Evolutionary conservation across 495 filamentous ascomycete species (phyloP).

Genomic region (Aspergillus campestris): DNA sequence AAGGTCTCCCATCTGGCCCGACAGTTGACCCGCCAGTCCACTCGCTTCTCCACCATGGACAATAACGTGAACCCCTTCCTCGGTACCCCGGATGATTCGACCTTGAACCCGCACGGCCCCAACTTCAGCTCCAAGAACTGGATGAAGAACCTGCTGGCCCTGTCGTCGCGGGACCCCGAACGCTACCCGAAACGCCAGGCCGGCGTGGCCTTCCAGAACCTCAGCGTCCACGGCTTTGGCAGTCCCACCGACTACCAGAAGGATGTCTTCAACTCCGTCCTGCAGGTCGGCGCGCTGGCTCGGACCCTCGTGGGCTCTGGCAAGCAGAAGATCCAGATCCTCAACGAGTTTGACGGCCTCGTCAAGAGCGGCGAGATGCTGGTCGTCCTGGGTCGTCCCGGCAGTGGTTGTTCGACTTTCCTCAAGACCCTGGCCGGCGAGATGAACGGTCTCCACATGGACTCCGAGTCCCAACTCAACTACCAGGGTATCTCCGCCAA

Average conservation of each 20-base stretch:
- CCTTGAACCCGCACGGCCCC: slow-evolving; percentile 35
- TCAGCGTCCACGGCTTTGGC: slow-evolving; percentile 72
- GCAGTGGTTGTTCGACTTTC: slow-evolving; percentile 64
- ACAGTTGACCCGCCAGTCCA: slow-evolving; percentile 41
- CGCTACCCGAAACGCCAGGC: slow-evolving; percentile 35
- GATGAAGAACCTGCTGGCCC: slow-evolving; percentile 43
- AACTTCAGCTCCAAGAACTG: slow-evolving; percentile 44
- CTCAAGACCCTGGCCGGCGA: slow-evolving; percentile 66
- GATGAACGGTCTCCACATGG: slow-evolving; percentile 62
- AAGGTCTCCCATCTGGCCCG: slow-evolving; percentile 38
- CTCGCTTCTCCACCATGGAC: slow-evolving; percentile 22
- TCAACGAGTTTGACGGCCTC: slow-evolving; percentile 64
- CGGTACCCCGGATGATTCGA: slow-evolving; percentile 31
- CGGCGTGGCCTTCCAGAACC: slow-evolving; percentile 46
- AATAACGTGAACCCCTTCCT: slow-evolving; percentile 38
- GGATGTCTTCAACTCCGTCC: slow-evolving; percentile 60
- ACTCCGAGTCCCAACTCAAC: slow-evolving; percentile 48
- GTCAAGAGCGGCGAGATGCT: slow-evolving; percentile 73
- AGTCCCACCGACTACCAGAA: slow-evolving; percentile 76
- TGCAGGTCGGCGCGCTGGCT: slow-evolving; percentile 44
- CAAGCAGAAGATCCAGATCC: slow-evolving; percentile 57
- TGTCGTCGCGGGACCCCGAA: slow-evolving; percentile 41
- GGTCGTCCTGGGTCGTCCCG: slow-evolving; percentile 69
- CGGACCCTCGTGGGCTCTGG: slow-evolving; percentile 36
- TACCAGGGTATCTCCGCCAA: slow-evolving; percentile 72